Base-by-base conservation (phyloP, 768 basidiomycete genomes). In the Russula sp. region DNA sequence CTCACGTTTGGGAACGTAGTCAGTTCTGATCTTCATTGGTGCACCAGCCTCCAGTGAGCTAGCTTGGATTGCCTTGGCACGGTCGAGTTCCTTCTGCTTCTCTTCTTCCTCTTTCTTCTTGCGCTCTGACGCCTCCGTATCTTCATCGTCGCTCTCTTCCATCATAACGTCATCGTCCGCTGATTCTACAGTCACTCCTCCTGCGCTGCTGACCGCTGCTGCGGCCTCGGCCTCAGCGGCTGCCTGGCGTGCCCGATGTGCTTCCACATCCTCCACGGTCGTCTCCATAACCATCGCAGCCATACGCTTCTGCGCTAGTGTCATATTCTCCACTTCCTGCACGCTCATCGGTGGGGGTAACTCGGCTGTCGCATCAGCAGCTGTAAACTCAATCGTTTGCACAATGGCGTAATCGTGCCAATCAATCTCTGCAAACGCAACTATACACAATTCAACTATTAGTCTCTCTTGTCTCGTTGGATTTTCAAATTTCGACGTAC, bases 351-450 rank as follows among this genome's bases (percentile, higher is more conserved):
- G 97, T n/a, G 92, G 87, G 13, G 96, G 97, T 28, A 99, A 80
- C 71, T 98, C 95, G 13, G 91, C 85, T 46, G 86, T 86, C 61
- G 92, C 87, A 73, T 99, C 97, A 9, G 90, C 91, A 38, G 86
- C 84, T 18, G 97, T 98, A 72, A 98, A 99, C 72, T 99, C 97
- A 70, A 97, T 94, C 22, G 94, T 97, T 73, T 98, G 94, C 7
- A 98, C 97, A 61, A 97, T 92, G 46, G 94, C 93, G 77, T 97
- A 98, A 73, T 98, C 97, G 72, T 99, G 94, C 97, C 97, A 99
- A 73, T 99, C 97, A 70, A 99, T 98, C 73, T 95, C 92, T 50
- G 94, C 92, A 72, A 97, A 95, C 5, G 95, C 96, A 75, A 86
- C 91, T 89, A 65, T 7, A 58, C 18, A 64, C 10, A 61, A 48